These are phyloP conservation scores for Cystoisospora suis DNA, from an alignment of 169 alveolate species.

Conservation along the genomic window DNA sequence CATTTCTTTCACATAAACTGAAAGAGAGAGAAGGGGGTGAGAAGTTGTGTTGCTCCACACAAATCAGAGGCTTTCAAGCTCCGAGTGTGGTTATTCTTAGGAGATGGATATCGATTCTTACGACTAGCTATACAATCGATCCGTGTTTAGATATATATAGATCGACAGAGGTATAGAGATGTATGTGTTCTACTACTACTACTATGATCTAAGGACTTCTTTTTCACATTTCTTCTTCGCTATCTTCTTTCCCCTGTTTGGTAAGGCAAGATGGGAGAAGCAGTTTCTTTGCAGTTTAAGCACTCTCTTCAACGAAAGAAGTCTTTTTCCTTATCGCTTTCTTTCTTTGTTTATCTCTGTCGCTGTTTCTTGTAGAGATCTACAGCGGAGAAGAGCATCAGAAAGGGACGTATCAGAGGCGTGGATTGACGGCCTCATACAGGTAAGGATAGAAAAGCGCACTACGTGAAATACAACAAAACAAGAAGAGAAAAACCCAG, in stretches of 20 bases:
- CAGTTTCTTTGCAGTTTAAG: neutral
- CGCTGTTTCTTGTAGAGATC: constrained; percentile 66
- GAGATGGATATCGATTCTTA: too few relatives aligned
- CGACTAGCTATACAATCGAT: too few relatives aligned
- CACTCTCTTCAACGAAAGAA: neutral
- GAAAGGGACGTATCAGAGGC: constrained; percentile 74
- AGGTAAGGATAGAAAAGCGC: constrained; percentile 30
- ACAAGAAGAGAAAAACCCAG: neutral
- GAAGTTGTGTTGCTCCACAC: too few relatives aligned
- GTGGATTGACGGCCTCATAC: constrained; percentile 75
- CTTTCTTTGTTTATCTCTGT: neutral
- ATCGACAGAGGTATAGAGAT: too few relatives aligned
- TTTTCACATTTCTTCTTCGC: too few relatives aligned
- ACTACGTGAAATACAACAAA: neutral
- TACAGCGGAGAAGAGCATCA: constrained; percentile 74
- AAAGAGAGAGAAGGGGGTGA: too few relatives aligned
- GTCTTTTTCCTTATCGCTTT: neutral
- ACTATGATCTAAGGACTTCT: neutral
- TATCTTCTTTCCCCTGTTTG: too few relatives aligned
- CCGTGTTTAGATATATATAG: too few relatives aligned
- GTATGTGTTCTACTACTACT: neutral
- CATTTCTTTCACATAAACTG: too few relatives aligned
- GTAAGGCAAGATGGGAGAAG: neutral
- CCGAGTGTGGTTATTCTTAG: too few relatives aligned
- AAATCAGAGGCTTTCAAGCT: too few relatives aligned